A percentile compares a stretch with the other conserved stretches of the same genome.
Conservation (phyloP, 768 basidiomycete species). For the Xerocomus potaroensis region DNA sequence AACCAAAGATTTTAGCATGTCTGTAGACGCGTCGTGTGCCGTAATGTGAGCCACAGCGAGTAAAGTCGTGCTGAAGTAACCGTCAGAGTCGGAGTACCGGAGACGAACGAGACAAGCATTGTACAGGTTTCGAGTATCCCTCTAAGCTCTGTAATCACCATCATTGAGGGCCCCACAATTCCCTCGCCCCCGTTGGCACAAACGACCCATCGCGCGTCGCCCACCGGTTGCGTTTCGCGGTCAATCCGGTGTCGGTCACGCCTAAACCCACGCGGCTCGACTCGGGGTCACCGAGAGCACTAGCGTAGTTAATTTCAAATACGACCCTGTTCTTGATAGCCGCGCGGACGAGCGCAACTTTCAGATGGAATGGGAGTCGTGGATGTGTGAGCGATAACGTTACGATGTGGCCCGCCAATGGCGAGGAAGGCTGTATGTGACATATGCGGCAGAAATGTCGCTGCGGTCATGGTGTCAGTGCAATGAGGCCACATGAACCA, state of each 20-base stretch:
- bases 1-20: slow-evolving; percentile 60
- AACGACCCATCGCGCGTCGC: slow-evolving; percentile 69
- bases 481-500: slow-evolving; percentile 69
- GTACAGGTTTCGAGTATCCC: slow-evolving; percentile 74
- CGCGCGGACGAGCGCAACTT: slow-evolving; percentile 76
- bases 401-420: slow-evolving; percentile 77
- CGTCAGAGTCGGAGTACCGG: neutral
- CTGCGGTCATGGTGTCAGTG: slow-evolving; percentile 69
- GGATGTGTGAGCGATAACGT: slow-evolving; percentile 73
- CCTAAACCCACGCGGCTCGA: slow-evolving; percentile 40
- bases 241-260: slow-evolving; percentile 48
- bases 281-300: slow-evolving; percentile 62
- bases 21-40: slow-evolving; percentile 59
- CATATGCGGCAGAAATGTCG: slow-evolving; percentile 71
- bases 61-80: slow-evolving; percentile 58
- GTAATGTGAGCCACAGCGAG: slow-evolving; percentile 66
- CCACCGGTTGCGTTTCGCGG: slow-evolving; percentile 82
- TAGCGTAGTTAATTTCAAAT: slow-evolving; percentile 78
- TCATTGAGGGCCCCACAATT: slow-evolving; percentile 47
- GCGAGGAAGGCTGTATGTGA: slow-evolving; percentile 79
- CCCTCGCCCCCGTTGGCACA: slow-evolving; percentile 80
- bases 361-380: slow-evolving; percentile 74
- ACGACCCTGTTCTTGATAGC: slow-evolving; percentile 79
- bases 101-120: neutral
- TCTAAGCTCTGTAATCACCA: slow-evolving; percentile 63